Conservation (phyloP, 192 early-diverging fungal species). For the Backusella tarrabulga region DNA sequence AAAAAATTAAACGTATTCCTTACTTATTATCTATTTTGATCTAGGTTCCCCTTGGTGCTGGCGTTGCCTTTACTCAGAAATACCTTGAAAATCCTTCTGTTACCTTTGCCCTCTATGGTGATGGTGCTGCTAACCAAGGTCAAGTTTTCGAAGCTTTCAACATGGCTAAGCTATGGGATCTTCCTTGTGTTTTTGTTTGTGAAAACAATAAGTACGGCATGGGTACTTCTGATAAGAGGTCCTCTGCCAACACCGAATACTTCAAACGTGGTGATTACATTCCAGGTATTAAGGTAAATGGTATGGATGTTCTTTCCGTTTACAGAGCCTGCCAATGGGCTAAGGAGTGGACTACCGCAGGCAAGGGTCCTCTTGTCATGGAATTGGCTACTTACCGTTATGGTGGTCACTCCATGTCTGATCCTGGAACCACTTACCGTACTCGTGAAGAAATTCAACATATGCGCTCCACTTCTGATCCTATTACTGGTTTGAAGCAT, state of each 20-base stretch:
- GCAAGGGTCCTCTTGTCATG: constrained; percentile 89
- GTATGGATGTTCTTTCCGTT: constrained; percentile 95
- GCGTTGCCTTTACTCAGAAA: constrained; percentile 92
- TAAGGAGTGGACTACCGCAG: constrained; percentile 77
- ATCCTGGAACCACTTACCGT: constrained; percentile 98
- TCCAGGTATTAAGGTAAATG: constrained; percentile 88
- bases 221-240: constrained; percentile 89
- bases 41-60: constrained; percentile 74
- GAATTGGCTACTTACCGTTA: constrained; percentile 99
- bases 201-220: constrained; percentile 99
- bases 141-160: constrained; percentile 99
- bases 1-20: background rate
- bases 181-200: constrained; percentile 92
- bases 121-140: constrained; percentile 98
- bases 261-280: constrained; percentile 96
- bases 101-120: constrained; percentile 93
- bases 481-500: constrained; percentile 91
- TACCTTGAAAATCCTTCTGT: constrained; percentile 76
- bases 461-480: constrained; percentile 93
- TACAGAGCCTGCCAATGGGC: constrained; percentile 81
- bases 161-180: constrained; percentile 98
- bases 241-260: constrained; percentile 93
- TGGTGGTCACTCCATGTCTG: constrained; percentile 99
- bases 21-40: background rate
- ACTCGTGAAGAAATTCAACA: constrained; percentile 98